Conservation (phyloP, 352 stramenopile genomes). For the Globisporangium viniferum region DNA sequence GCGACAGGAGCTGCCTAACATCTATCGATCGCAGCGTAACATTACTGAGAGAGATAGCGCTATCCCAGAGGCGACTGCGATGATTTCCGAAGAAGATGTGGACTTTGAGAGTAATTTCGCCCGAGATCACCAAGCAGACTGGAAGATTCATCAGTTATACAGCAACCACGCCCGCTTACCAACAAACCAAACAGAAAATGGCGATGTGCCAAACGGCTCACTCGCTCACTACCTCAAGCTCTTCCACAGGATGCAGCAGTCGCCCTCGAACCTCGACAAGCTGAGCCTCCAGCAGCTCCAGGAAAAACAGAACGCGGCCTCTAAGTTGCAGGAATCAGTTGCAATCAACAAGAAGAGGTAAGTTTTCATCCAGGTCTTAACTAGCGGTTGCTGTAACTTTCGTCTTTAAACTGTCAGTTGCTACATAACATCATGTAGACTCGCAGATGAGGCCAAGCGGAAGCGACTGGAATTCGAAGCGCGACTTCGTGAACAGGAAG, state of each 20-base stretch:
- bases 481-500: constrained; percentile 14
- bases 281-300: constrained; percentile 29
- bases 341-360: constrained; percentile 27
- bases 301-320: constrained; percentile 26
- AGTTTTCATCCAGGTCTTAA: background rate
- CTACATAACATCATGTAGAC: background rate
- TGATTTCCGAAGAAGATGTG: background rate
- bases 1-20: constrained; percentile 33
- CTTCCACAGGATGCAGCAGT: constrained; percentile 41
- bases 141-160: background rate
- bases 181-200: background rate
- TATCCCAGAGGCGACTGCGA: background rate
- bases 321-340: constrained; percentile 31
- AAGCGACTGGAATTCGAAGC: constrained; percentile 18
- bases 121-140: background rate
- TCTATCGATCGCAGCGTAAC: constrained; percentile 20
- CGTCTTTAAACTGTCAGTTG: background rate
- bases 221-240: constrained; percentile 27
- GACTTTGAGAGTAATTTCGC: background rate
- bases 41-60: background rate
- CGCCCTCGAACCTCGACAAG: constrained; percentile 29
- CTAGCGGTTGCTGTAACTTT: background rate
- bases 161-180: background rate
- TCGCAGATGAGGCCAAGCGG: constrained; percentile 11
- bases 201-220: background rate